phyloP scores from a whole-genome alignment of 805 yeast species.

The Teunomyces gatunensis region DNA sequence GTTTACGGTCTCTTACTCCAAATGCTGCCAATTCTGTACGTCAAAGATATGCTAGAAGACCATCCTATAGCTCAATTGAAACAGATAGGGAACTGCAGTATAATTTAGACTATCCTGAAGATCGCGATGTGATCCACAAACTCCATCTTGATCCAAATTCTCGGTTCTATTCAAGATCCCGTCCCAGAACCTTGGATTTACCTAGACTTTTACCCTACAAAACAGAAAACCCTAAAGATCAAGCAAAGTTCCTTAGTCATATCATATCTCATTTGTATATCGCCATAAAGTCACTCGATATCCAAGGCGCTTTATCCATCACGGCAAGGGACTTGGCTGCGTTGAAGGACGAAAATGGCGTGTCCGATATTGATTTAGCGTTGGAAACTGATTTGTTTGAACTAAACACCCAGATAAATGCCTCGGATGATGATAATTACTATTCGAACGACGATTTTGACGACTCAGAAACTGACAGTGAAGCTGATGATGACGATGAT shows the following conservation, averaged over 20 bases:
- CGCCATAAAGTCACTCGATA: conserved; percentile 70
- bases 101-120: conserved; percentile 52
- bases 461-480: conserved; percentile 6
- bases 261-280: conserved; percentile 78
- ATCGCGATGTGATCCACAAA: conserved; percentile 24
- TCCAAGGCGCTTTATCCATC: conserved; percentile 66
- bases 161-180: conserved; percentile 34
- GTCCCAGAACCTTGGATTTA: conserved; percentile 42
- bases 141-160: conserved; percentile 34
- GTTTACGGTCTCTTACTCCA: conserved; percentile 26
- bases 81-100: conserved; percentile 31
- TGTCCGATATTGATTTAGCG: conserved; percentile 45
- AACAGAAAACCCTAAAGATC: conserved; percentile 65
- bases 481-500: conserved; percentile 13
- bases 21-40: conserved; percentile 12
- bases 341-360: conserved; percentile 27
- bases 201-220: conserved; percentile 65
- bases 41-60: conserved; percentile 12
- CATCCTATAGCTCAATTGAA: conserved; percentile 19
- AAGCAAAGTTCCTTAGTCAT: conserved; percentile 70
- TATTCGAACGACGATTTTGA: conserved; percentile 16
- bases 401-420: conserved; percentile 12
- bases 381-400: conserved; percentile 54
- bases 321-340: conserved; percentile 65
- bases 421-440: conserved; percentile 14